Evolutionary conservation across 2,329 filamentous ascomycete species (phyloP).

Genomic region (Dendryphion nanum): DNA sequence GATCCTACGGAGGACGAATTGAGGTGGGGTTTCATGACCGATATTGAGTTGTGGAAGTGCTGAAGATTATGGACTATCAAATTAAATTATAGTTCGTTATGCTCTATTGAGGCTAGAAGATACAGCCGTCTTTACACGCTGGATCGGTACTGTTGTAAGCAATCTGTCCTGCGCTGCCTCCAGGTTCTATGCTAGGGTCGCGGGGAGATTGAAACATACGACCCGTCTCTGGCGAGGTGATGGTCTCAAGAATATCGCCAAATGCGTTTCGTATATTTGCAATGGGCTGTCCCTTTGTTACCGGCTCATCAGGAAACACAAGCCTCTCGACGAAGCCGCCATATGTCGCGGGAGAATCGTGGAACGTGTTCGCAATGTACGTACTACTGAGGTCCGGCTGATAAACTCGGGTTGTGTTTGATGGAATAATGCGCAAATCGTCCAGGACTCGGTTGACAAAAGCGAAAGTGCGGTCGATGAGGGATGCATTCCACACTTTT

Average conservation of each 20-base stretch:
- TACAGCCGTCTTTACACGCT: constrained; percentile 28
- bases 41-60: too few species aligned
- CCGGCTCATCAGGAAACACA: constrained; percentile 32
- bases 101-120: too few species aligned
- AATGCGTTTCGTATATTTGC: constrained; percentile 36
- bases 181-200: constrained; percentile 37
- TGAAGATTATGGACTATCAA: too few species aligned
- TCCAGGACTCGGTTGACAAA: not conserved
- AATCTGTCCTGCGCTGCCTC: constrained; percentile 33
- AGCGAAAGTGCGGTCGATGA: constrained; percentile 18
- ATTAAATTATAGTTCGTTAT: too few species aligned
- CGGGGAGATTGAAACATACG: constrained; percentile 34
- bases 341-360: constrained; percentile 23
- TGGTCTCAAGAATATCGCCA: constrained; percentile 37
- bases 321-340: constrained; percentile 30
- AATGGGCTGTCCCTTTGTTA: constrained; percentile 36
- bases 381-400: constrained; percentile 24
- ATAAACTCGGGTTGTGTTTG: not conserved
- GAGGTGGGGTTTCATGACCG: too few species aligned
- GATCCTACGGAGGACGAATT: too few species aligned
- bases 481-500: constrained; percentile 37
- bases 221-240: constrained; percentile 31
- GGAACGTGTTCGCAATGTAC: constrained; percentile 31
- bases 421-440: not conserved
- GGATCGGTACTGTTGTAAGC: constrained; percentile 38